Conservation (phyloP, 2,329 filamentous ascomycete species). For the Pseudocercospora cruenta region DNA sequence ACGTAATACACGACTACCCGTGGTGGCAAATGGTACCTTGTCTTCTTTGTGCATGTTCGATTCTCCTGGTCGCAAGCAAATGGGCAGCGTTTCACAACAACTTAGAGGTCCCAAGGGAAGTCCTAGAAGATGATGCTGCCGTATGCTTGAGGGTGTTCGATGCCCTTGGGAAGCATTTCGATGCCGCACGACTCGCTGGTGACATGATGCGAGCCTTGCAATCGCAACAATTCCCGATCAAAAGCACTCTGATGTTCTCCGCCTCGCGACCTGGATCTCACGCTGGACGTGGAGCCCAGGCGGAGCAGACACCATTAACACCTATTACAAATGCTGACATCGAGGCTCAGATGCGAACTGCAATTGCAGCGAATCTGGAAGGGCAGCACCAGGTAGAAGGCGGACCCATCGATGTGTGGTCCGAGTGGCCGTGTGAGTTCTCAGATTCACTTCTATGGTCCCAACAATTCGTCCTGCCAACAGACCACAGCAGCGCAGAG, state of each 20-base stretch:
- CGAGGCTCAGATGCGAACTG: not conserved
- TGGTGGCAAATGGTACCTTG: conserved; percentile 18
- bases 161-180: conserved; percentile 6
- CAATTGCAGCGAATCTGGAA: not conserved
- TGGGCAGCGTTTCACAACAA: not conserved
- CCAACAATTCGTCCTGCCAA: conserved; percentile 11
- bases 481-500: not conserved
- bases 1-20: conserved; percentile 13
- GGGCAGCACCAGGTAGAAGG: not conserved
- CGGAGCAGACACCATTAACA: not conserved
- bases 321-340: not conserved
- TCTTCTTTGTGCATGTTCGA: conserved; percentile 14
- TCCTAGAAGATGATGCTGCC: conserved; percentile 12
- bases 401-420: conserved; percentile 9
- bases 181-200: conserved; percentile 12
- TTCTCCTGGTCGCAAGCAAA: conserved; percentile 18
- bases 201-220: conserved; percentile 19
- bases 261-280: not conserved
- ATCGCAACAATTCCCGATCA: not conserved
- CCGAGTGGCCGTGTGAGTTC: conserved; percentile 13
- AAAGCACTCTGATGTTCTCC: not conserved
- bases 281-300: not conserved
- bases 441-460: conserved; percentile 14
- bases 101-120: not conserved
- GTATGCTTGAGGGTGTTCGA: conserved; percentile 15